phyloP scores from a whole-genome alignment of 805 yeast genomes.

The Starmerella stellata region DNA sequence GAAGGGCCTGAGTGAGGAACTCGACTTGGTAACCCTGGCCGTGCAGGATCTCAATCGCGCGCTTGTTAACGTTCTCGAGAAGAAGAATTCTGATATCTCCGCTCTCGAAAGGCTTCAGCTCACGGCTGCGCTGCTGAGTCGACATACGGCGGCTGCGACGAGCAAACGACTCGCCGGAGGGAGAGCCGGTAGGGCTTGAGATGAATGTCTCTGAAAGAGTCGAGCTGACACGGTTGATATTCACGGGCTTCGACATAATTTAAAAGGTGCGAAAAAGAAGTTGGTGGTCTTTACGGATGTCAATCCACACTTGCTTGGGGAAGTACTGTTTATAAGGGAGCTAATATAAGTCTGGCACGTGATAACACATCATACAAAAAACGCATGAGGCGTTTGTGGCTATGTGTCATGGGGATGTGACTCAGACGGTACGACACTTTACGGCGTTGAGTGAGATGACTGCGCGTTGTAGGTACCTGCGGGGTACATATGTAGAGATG shows the following conservation, averaged over 20 bases:
- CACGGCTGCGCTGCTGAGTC: constrained; percentile 28
- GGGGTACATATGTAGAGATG: too few relatives aligned
- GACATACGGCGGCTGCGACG: constrained; percentile 16
- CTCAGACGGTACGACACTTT: too few relatives aligned
- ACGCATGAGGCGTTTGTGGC: too few relatives aligned
- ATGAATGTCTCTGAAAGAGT: constrained; percentile 4
- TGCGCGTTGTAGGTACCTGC: too few relatives aligned
- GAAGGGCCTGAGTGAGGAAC: constrained; percentile 69
- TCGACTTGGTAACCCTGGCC: constrained; percentile 96
- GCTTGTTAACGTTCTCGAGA: constrained; percentile 81
- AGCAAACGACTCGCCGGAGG: constrained; percentile 7
- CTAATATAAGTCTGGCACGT: too few relatives aligned
- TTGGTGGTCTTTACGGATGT: too few relatives aligned
- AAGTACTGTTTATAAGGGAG: too few relatives aligned
- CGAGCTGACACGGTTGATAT: constrained; percentile 15
- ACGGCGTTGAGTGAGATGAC: too few relatives aligned
- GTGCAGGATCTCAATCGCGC: constrained; percentile 72
- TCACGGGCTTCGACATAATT: constrained; percentile 23
- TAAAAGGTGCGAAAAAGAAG: too few relatives aligned
- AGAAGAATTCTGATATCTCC: constrained; percentile 85
- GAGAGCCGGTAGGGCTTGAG: constrained; percentile 10
- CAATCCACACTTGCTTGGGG: too few relatives aligned
- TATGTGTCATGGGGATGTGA: too few relatives aligned
- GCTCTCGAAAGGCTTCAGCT: constrained; percentile 83
- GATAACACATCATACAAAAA: too few relatives aligned